These are phyloP conservation scores for Arachis stenosperma DNA, from an alignment of 306 rosid species.

Conservation along the genomic window DNA sequence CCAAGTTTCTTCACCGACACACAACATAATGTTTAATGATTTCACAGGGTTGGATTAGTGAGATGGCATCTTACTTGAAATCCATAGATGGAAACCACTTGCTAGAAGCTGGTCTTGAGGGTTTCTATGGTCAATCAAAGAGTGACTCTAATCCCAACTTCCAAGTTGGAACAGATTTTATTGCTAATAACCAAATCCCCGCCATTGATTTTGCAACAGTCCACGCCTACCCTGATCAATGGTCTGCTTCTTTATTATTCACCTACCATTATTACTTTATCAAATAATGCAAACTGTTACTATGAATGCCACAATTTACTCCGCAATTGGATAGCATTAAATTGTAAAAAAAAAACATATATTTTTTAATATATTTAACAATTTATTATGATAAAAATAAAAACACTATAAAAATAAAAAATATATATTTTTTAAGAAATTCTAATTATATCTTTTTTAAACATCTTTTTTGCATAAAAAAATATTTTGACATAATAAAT, in stretches of 20 bases:
- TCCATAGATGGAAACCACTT: slow-evolving; percentile 87
- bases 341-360: too few relatives aligned
- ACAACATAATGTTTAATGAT: too few relatives aligned
- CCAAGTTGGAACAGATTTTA: slow-evolving; percentile 83
- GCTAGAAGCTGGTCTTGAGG: slow-evolving; percentile 87
- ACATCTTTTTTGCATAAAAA: too few relatives aligned
- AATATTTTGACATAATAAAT: too few relatives aligned
- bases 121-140: slow-evolving; percentile 80
- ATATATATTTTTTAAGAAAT: too few relatives aligned
- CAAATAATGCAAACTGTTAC: not conserved
- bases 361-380: too few relatives aligned
- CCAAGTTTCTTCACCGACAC: too few relatives aligned
- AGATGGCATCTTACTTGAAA: slow-evolving; percentile 91
- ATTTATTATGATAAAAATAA: too few relatives aligned
- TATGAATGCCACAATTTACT: not conserved
- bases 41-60: slow-evolving; percentile 80
- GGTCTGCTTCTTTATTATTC: slow-evolving; percentile 45
- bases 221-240: slow-evolving; percentile 91
- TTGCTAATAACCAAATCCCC: slow-evolving; percentile 82
- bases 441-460: too few relatives aligned
- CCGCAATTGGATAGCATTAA: too few relatives aligned
- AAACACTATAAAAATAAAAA: too few relatives aligned
- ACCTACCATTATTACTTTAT: not conserved
- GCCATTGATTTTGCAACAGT: slow-evolving; percentile 87
- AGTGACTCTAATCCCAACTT: slow-evolving; percentile 57